Evolutionary conservation across 345 rosid species (phyloP), one percentile per base, ranked within the genome.

Genomic region (Anacardium occidentale): DNA sequence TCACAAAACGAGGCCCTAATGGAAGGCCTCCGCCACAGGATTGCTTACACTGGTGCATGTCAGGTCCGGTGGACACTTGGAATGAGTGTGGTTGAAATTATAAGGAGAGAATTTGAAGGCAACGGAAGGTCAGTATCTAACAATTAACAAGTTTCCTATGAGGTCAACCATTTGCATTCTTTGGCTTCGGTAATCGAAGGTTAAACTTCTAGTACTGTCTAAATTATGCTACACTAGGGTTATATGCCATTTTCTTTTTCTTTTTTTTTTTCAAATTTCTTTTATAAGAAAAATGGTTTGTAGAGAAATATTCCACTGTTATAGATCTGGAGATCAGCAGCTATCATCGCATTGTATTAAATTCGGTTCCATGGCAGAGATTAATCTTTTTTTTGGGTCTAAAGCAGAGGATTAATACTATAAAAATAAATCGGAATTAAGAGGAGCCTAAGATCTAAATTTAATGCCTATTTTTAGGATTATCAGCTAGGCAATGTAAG

Each of bases 11-110:
- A 0, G 86, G 96, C 32, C 89, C 94, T 0, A 86, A 88, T 68
- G 98, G 98, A 64, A 84, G 52, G 80, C 99, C 99, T 20, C 98
- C 98, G 0, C 96, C 98, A 0, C 98, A 95, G 78, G 98, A 95
- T 74, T 95, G 99, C 88, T 80, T 95, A 63, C 99, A 95, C 81
- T 95, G 99, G 99, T 95, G 98, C 90, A 92, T 95, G 99, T 94
- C 98, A 0, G 99, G 99, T 25, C 98, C 99, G 0, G 94, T 95
- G 0, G 99, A 95, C 76, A 87, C 88, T 25, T 95, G 99, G 98
- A 95, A 95, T 45, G 99, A 95, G 73, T 62, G 96, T 92, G 73
- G 86, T 95, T 32, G 99, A 95, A 77, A 76, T 78, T 37, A 85
- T 88, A 65, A 84, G 91, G 73, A 86, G 94, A 83, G 97, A 95